Conservation (phyloP, 257 asterid genomes). For the Solanum piurae region DNA sequence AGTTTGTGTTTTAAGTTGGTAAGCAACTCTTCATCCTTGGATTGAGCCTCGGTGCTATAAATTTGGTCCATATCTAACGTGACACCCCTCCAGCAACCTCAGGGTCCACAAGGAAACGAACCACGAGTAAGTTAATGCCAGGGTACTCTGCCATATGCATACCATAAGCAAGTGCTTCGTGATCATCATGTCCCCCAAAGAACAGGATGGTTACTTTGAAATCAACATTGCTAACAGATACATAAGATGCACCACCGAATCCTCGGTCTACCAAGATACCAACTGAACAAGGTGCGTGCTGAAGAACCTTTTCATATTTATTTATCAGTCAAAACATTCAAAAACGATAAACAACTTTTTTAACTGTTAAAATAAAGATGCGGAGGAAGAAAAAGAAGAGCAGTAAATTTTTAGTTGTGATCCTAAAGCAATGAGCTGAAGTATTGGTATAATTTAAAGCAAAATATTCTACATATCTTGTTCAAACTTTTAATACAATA, state of each 20-base stretch:
- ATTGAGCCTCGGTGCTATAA: background rate
- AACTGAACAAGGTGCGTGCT: constrained; percentile 36
- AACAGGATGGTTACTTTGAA: constrained; percentile 25
- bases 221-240: constrained; percentile 35
- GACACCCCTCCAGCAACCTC: constrained; percentile 12
- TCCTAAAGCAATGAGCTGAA: too few species aligned
- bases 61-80: constrained; percentile 1
- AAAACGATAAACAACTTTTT: too few species aligned
- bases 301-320: constrained; percentile 9
- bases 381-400: too few species aligned
- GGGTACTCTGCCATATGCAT: constrained; percentile 55
- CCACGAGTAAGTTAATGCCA: constrained; percentile 19
- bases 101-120: constrained; percentile 26
- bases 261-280: constrained; percentile 41
- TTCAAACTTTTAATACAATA: too few species aligned
- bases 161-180: constrained; percentile 47
- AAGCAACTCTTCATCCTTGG: constrained; percentile 22
- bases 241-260: constrained; percentile 38
- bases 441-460: too few species aligned
- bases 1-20: constrained; percentile 7
- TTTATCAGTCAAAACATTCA: background rate
- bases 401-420: too few species aligned
- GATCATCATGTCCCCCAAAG: constrained; percentile 50
- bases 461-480: too few species aligned
- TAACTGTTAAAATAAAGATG: too few species aligned